phyloP scores from a whole-genome alignment of 139 green algal species.

The Limnomonas spitsbergensis region DNA sequence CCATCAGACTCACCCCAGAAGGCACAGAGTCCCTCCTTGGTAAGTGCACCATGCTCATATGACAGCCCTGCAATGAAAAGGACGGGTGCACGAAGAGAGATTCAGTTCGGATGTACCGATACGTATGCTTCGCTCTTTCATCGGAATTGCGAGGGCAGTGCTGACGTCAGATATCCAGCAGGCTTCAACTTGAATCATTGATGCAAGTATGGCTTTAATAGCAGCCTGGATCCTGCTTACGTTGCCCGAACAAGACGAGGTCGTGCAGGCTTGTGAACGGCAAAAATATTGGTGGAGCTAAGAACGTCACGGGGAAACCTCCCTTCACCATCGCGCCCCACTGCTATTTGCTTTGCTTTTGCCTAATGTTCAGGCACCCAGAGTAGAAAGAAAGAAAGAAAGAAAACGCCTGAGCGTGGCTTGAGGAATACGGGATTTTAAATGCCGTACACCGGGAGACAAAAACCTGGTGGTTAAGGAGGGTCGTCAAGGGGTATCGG shows the following conservation, averaged over 20 bases:
- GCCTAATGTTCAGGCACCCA: no score
- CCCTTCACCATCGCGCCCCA: background rate
- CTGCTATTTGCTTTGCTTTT: no score
- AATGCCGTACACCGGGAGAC: no score
- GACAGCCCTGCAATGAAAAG: constrained; percentile 11
- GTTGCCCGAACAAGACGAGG: background rate
- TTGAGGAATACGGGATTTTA: no score
- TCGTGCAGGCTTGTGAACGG: background rate
- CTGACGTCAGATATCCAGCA: background rate
- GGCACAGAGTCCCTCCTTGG: constrained; percentile 9
- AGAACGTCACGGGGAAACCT: background rate
- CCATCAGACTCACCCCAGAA: constrained; percentile 23
- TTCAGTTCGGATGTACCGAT: no score
- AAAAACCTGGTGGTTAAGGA: no score
- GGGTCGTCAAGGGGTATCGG: no score
- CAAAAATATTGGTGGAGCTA: background rate
- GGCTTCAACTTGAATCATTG: background rate
- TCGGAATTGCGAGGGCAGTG: no score
- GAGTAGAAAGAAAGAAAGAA: no score
- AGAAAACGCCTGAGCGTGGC: no score
- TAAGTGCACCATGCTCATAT: background rate
- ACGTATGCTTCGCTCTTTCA: no score
- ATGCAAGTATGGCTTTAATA: background rate
- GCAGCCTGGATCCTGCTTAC: background rate
- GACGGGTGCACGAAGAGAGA: no score